phyloP scores from a whole-genome alignment of 352 stramenopile genomes.

The Globisporangium lucens region DNA sequence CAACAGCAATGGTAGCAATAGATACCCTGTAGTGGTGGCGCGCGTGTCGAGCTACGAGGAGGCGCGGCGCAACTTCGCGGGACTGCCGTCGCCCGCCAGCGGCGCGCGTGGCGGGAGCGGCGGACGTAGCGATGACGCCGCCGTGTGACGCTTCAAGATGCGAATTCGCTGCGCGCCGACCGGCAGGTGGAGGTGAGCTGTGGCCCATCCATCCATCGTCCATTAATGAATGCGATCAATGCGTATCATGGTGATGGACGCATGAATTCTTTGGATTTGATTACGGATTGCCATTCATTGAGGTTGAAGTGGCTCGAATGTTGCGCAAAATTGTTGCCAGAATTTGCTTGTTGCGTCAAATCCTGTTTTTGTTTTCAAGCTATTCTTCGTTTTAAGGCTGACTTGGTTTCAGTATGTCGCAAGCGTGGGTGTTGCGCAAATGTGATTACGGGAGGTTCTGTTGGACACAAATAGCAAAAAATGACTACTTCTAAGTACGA shows the following conservation, averaged over 20 bases:
- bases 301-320: not conserved
- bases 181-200: too few species aligned
- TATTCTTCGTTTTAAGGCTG: not conserved
- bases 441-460: not conserved
- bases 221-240: not conserved
- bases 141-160: slow-evolving; percentile 10
- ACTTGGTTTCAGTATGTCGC: not conserved
- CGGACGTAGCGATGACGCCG: slow-evolving; percentile 8
- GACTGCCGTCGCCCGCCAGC: slow-evolving; percentile 35
- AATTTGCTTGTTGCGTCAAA: not conserved
- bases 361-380: not conserved
- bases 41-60: slow-evolving; percentile 54
- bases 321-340: not conserved
- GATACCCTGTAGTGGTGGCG: slow-evolving; percentile 21
- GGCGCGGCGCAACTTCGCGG: slow-evolving; percentile 43
- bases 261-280: not conserved
- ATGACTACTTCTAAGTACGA: not conserved
- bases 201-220: too few species aligned
- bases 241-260: not conserved
- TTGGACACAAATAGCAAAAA: not conserved
- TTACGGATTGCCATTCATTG: not conserved
- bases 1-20: slow-evolving; percentile 10
- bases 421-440: not conserved
- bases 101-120: not conserved
- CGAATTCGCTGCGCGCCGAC: not conserved